Evolutionary conservation across 2,329 filamentous ascomycete genomes (phyloP).

Genomic region (Trichoderma sp.): DNA sequence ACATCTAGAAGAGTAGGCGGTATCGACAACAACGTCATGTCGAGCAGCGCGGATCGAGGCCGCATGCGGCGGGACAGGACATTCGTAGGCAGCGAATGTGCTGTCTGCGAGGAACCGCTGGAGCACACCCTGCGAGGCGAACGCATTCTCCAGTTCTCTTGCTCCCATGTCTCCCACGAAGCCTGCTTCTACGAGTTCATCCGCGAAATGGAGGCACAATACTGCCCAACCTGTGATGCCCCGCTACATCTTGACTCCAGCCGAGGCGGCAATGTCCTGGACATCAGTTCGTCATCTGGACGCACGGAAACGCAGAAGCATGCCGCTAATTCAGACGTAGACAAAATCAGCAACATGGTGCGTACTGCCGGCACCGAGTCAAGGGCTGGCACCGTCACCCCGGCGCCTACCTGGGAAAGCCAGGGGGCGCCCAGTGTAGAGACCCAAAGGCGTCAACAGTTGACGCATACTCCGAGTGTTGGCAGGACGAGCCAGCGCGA

Average conservation of each 20-base stretch:
- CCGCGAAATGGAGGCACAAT: conserved; percentile 87
- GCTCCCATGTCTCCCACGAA: conserved; percentile 94
- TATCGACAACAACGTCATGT: conserved; percentile 44
- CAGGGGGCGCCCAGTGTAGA: conserved; percentile 54
- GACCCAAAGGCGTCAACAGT: conserved; percentile 34
- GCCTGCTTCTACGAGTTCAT: conserved; percentile 99
- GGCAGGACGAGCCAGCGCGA: conserved; percentile 42
- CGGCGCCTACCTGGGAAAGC: conserved; percentile 67
- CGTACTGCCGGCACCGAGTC: conserved; percentile 70
- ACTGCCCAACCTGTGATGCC: conserved; percentile 90
- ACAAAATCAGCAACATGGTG: conserved; percentile 92
- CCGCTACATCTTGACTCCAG: conserved; percentile 90
- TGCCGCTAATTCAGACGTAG: conserved; percentile 47
- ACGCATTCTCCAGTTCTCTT: conserved; percentile 91
- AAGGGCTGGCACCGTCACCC: conserved; percentile 46
- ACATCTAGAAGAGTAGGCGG: conserved; percentile 36
- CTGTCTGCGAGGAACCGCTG: conserved; percentile 92
- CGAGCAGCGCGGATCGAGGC: conserved; percentile 61
- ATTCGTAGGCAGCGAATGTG: conserved; percentile 91
- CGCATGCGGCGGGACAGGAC: conserved; percentile 85
- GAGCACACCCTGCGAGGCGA: conserved; percentile 94
- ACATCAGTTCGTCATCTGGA: conserved; percentile 64
- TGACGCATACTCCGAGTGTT: conserved; percentile 32
- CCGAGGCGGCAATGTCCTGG: conserved; percentile 85
- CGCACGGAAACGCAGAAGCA: conserved; percentile 24